Conservation (phyloP, 352 stramenopile species). For the Phytopythium mirpurense region DNA sequence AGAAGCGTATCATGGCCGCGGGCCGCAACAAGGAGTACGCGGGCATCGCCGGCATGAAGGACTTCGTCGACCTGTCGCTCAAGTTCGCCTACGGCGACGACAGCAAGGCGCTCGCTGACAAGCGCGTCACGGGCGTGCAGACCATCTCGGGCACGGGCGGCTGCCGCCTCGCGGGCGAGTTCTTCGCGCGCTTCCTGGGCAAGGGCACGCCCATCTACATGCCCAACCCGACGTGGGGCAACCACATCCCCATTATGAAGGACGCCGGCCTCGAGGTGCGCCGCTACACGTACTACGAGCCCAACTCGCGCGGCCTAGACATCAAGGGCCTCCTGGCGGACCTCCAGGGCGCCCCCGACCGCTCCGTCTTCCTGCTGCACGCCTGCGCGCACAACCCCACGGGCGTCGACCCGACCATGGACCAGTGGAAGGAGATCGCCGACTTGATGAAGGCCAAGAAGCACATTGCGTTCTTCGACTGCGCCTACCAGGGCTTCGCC, state of each 20-base stretch:
- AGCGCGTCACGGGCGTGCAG: constrained; percentile 93
- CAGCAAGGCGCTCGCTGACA: constrained; percentile 85
- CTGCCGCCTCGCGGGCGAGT: constrained; percentile 94
- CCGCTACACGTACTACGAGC: constrained; percentile 85
- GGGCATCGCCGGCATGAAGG: constrained; percentile 94
- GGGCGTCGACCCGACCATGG: constrained; percentile 95
- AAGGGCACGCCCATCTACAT: constrained; percentile 93
- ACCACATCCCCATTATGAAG: constrained; percentile 96
- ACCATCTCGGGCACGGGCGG: constrained; percentile 98
- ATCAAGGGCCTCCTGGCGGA: constrained; percentile 94
- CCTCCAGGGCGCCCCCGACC: constrained; percentile 90
- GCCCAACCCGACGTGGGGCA: constrained; percentile 99
- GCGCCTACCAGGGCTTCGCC: constrained; percentile 98
- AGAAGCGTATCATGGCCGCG: constrained; percentile 92
- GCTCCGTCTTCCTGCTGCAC: constrained; percentile 97
- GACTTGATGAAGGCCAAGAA: constrained; percentile 94
- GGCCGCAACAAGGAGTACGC: constrained; percentile 98
- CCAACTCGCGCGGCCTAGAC: constrained; percentile 84
- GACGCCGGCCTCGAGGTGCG: constrained; percentile 78
- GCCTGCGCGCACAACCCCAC: constrained; percentile 99
- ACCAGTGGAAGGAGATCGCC: constrained; percentile 98
- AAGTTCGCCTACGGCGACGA: constrained; percentile 97
- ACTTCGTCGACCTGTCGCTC: constrained; percentile 95
- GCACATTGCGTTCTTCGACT: constrained; percentile 99
- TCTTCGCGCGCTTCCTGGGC: constrained; percentile 90